Evolutionary conservation across 805 yeast species (phyloP), one percentile per base, ranked within the genome.

Genomic region (Saccharomyces jurei): DNA sequence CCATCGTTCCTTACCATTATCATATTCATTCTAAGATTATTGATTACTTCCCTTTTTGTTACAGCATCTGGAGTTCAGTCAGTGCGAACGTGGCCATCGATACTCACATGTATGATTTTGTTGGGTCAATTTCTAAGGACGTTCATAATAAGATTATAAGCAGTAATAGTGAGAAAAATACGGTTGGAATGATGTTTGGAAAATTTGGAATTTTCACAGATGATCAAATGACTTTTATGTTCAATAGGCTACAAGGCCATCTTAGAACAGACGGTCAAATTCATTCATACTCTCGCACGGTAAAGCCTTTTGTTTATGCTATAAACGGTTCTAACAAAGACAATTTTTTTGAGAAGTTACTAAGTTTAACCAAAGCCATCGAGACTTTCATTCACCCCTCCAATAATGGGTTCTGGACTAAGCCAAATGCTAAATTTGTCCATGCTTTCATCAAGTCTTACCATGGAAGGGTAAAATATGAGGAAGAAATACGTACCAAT

Each of bases 331-430:
- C 76, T 3, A 60, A 66, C 41, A 73, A 76, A 11, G 77, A 69
- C 1, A 74, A 66, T 21, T 75, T 83, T 25, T 66, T 85, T 60
- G 80, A 75, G 17, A 73, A 77, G 50, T 63, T 91, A 4, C 73
- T 74, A 25, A 76, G 81, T 0, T 72, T 87, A 28, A 61, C 86
- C n/a, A 82, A 82, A 52, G 82, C 96, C 0, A 74, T 90, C 5
- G 85, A 81, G 57, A 87, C 96, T 21, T 88, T 85, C 69, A 84
- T 83, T 2, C 97, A 94, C 68, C 99, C 99, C 6, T 90, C 98
- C 0, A 91, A 91, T 67, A 69, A 77, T n/a, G 98, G 97, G 0
- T 77, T 78, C n/a, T 91, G 98, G 97, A 80, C 96, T 0, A 70
- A 78, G 28, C 73, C 84, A 4, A 79, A 92, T 30, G 77, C 95